Percentiles rank a stretch among this genome's conserved stretches.
Evolutionary conservation across 2,329 filamentous ascomycete genomes (phyloP).

Genomic region (Pseudocercospora macadamiae): DNA sequence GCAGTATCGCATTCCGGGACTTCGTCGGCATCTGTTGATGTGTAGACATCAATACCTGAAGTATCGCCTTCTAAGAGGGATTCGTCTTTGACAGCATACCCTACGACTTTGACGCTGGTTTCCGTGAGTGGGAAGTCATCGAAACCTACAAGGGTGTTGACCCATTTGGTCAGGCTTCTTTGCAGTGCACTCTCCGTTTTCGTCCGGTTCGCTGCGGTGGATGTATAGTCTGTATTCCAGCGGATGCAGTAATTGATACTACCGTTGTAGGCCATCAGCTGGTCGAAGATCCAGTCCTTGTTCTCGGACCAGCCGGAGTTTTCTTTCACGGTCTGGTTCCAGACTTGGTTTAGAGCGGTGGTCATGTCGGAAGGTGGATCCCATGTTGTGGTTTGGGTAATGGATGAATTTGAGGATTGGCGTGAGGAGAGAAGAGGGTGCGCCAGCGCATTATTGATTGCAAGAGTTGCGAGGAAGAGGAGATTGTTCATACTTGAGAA

Average conservation of each 20-base stretch:
- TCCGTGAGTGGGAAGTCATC: conserved; percentile 49
- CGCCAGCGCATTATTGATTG: too few relatives aligned
- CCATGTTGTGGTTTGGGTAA: conserved; percentile 9
- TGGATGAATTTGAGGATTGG: conserved; percentile 7
- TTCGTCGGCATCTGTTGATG: conserved; percentile 44
- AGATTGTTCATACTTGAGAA: too few relatives aligned
- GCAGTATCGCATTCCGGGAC: conserved; percentile 48
- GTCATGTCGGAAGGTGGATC: conserved; percentile 12
- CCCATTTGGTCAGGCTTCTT: conserved; percentile 46
- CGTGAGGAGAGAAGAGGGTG: neutral
- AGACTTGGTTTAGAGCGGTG: conserved; percentile 12
- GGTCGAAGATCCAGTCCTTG: conserved; percentile 17
- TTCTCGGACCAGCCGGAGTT: conserved; percentile 11
- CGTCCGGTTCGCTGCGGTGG: conserved; percentile 45
- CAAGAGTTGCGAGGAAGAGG: too few relatives aligned
- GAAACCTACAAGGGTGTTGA: conserved; percentile 49
- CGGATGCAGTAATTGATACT: conserved; percentile 50
- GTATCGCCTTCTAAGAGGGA: conserved; percentile 43
- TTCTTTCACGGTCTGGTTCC: conserved; percentile 13
- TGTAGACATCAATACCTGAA: conserved; percentile 47
- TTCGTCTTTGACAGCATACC: conserved; percentile 49
- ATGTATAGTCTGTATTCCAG: conserved; percentile 46
- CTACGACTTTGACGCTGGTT: conserved; percentile 48
- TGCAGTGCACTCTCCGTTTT: conserved; percentile 43
- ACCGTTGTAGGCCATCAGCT: conserved; percentile 26